These are phyloP conservation scores for Candida pini DNA, from an alignment of 805 yeast genomes.

Conservation along the genomic window DNA sequence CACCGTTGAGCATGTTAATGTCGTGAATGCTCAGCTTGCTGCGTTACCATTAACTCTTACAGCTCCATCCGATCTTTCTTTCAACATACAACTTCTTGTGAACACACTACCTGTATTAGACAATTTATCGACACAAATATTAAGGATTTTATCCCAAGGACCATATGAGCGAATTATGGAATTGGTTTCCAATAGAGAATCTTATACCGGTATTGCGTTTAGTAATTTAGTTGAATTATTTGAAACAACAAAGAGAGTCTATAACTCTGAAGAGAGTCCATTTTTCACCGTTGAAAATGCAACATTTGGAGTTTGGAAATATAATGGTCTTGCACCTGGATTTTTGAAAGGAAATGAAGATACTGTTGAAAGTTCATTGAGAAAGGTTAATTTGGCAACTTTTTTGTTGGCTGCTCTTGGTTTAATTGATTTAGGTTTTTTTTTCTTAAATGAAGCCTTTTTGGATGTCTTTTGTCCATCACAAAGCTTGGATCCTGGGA, in stretches of 20 bases:
- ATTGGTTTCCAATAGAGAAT: constrained; percentile 59
- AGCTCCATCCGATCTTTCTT: constrained; percentile 51
- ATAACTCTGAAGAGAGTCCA: constrained; percentile 62
- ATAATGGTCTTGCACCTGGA: constrained; percentile 52
- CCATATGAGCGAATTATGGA: constrained; percentile 74
- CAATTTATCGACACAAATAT: constrained; percentile 73
- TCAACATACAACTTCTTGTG: constrained; percentile 58
- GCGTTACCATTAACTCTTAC: constrained; percentile 55
- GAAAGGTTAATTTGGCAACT: constrained; percentile 84
- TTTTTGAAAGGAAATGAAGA: constrained; percentile 58
- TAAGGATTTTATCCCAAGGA: constrained; percentile 64
- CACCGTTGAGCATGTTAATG: constrained; percentile 15
- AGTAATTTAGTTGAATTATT: constrained; percentile 68
- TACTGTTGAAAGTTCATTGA: constrained; percentile 56
- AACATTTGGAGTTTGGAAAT: constrained; percentile 67
- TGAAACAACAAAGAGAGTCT: constrained; percentile 69
- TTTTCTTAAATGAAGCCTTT: constrained; percentile 77
- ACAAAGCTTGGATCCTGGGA: constrained; percentile 45
- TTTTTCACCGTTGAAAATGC: constrained; percentile 64
- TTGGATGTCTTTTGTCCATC: constrained; percentile 83
- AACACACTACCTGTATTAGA: constrained; percentile 74
- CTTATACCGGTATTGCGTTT: constrained; percentile 59
- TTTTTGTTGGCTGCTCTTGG: constrained; percentile 86
- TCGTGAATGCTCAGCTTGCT: constrained; percentile 45
- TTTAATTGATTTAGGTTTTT: constrained; percentile 79